These are phyloP conservation scores for Viscum album DNA, from an alignment of 177 flowering plant species.

Conservation along the genomic window DNA sequence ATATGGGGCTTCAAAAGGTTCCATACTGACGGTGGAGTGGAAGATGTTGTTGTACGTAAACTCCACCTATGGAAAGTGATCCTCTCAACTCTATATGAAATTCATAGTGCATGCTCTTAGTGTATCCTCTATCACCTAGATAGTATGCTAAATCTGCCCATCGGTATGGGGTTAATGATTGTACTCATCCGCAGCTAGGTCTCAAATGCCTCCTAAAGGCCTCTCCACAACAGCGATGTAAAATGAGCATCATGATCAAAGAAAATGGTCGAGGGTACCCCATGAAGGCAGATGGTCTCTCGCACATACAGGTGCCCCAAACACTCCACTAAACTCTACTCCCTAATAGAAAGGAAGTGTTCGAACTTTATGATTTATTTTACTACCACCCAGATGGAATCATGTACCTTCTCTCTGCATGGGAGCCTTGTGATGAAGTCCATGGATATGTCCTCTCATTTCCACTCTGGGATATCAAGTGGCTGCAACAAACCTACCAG, in stretches of 20 bases:
- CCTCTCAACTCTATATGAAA: background rate
- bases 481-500: background rate
- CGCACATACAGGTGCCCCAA: background rate
- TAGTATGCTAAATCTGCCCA: conserved; percentile 10
- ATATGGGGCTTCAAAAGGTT: conserved; percentile 11
- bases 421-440: conserved; percentile 8
- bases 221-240: conserved; percentile 1
- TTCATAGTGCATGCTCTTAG: conserved; percentile 9
- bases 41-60: conserved; percentile 12
- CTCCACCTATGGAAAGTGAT: conserved; percentile 1
- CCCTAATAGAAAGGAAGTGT: background rate
- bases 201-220: conserved; percentile 3
- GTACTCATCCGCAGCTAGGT: conserved; percentile 9
- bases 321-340: background rate
- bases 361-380: background rate
- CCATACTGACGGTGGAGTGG: conserved; percentile 10
- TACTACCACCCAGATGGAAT: conserved; percentile 7
- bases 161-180: conserved; percentile 12
- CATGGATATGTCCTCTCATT: conserved; percentile 1
- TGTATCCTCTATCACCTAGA: conserved; percentile 14
- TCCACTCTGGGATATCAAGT: background rate
- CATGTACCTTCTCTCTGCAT: background rate
- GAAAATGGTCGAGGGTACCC: background rate
- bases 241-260: conserved; percentile 9
- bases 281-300: conserved; percentile 10